These are phyloP conservation scores for Penicillium alfredii DNA, from an alignment of 495 filamentous ascomycete genomes.

Conservation along the genomic window DNA sequence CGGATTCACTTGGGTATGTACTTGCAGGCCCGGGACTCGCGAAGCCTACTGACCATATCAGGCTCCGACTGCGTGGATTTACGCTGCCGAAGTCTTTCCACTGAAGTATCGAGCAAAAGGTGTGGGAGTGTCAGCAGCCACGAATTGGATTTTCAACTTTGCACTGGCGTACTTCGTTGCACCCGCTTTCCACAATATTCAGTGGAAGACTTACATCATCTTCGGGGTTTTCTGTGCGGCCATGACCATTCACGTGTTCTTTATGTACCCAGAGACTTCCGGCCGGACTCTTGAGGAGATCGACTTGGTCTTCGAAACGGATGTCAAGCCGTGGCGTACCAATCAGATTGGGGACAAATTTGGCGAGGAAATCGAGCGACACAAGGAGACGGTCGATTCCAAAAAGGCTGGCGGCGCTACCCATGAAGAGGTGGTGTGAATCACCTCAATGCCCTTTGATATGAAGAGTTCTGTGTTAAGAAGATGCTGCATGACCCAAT, in stretches of 20 bases:
- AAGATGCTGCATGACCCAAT: no score
- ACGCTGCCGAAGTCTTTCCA: slow-evolving; percentile 70
- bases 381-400: slow-evolving; percentile 4
- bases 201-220: slow-evolving; percentile 68
- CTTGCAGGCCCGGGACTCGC: slow-evolving; percentile 15
- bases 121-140: slow-evolving; percentile 59
- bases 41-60: slow-evolving; percentile 18
- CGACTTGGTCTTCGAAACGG: slow-evolving; percentile 33
- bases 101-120: slow-evolving; percentile 68
- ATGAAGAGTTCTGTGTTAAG: no score
- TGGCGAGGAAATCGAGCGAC: slow-evolving; percentile 22
- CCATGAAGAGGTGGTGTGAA: slow-evolving; percentile 20
- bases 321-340: slow-evolving; percentile 27
- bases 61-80: slow-evolving; percentile 67
- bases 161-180: slow-evolving; percentile 66
- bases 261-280: slow-evolving; percentile 68
- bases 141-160: slow-evolving; percentile 77
- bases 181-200: slow-evolving; percentile 64
- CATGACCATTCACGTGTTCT: slow-evolving; percentile 57
- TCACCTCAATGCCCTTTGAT: no score
- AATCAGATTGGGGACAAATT: slow-evolving; percentile 21
- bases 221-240: slow-evolving; percentile 64
- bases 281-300: slow-evolving; percentile 69
- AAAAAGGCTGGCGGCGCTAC: slow-evolving; percentile 5
- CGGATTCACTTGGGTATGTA: slow-evolving; percentile 54